Evolutionary conservation across 2,329 filamentous ascomycete genomes (phyloP), one percentile per base, ranked within the genome.

Genomic region (Gnomoniopsis smithogilvyi): DNA sequence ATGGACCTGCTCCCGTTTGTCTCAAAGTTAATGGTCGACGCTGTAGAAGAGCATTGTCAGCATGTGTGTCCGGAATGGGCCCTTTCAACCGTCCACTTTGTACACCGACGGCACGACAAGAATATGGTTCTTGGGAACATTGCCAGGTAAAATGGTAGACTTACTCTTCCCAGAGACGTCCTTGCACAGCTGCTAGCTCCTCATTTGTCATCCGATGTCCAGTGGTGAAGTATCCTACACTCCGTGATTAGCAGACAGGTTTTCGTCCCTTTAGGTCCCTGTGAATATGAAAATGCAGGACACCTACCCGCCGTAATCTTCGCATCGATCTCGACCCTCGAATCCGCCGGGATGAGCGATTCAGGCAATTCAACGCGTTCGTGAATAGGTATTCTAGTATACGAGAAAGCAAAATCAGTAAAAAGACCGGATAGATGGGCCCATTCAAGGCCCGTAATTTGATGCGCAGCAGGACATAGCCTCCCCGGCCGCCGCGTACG

Each of bases 321-420:
- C 60, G 95, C 95, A 74, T 98, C 95, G 69, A 98, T 99, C 74
- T 99, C 95, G n/a, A 98, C 95, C 65, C 94, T 83, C 55, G 92
- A 96, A 75, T 98, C 95, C 63, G 88, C 91, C 14, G 95, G 95
- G 67, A 98, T 97, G 84, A 95, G 87, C 34, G 95, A 90, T 65
- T 96, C 92, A 3, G 94, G 95, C 64, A 98, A 91, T 62, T 96
- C 92, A 51, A 98, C 87, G 62, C 93, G 85, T 76, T 97, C 92
- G 68, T 89, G 82, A 67, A 97, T 97, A 33, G 92, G 91, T 66
- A 93, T 93, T 58, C 85, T 87, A 65, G 14, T n/a, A 41, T n/a
- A 41, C 14, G n/a, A 15, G 24, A 22, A 22, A 47, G 47, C 17
- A 57, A n/a, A 61, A 43, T 69, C 61, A 68, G 65, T 48, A 55